phyloP scores from a whole-genome alignment of 225 moss, liverwort and hornwort species.

The Bryum argenteum region DNA sequence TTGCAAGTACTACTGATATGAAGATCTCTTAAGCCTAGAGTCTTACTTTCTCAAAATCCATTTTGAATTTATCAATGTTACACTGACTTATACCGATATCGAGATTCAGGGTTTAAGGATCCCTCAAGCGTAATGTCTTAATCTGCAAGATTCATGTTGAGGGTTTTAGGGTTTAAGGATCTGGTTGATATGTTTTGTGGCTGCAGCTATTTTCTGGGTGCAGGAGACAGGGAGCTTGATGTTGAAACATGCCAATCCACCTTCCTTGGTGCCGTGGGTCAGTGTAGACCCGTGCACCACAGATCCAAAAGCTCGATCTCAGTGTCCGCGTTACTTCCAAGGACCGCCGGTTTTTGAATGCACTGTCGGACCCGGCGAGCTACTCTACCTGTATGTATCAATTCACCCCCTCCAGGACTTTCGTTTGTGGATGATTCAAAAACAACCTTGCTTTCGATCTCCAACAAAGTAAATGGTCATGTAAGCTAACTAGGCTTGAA shows the following conservation, averaged over 20 bases:
- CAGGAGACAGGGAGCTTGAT: constrained; percentile 62
- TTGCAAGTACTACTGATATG: background rate
- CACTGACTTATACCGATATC: too few species aligned
- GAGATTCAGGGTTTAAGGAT: background rate
- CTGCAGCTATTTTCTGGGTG: constrained; percentile 43
- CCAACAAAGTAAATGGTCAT: too few species aligned
- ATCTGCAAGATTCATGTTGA: background rate
- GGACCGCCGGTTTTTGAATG: constrained; percentile 78
- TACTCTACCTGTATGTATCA: constrained; percentile 74
- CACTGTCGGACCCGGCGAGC: constrained; percentile 83
- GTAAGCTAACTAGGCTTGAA: too few species aligned
- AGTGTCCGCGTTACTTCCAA: constrained; percentile 64
- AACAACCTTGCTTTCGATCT: too few species aligned
- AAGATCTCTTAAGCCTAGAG: background rate
- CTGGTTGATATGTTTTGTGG: constrained; percentile 41
- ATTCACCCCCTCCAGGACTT: background rate
- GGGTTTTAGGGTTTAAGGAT: constrained; percentile 15
- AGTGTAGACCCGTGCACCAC: constrained; percentile 74
- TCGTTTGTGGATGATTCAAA: too few species aligned
- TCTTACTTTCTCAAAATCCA: too few species aligned
- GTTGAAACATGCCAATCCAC: constrained; percentile 52
- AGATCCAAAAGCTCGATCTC: constrained; percentile 31
- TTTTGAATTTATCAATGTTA: background rate
- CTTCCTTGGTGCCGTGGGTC: constrained; percentile 79
- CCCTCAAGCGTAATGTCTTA: background rate